A percentile compares a stretch with the other conserved stretches of the same genome.
These are phyloP conservation scores for Neurospora tetraspora DNA, from an alignment of 495 filamentous ascomycete genomes.

Conservation along the genomic window DNA sequence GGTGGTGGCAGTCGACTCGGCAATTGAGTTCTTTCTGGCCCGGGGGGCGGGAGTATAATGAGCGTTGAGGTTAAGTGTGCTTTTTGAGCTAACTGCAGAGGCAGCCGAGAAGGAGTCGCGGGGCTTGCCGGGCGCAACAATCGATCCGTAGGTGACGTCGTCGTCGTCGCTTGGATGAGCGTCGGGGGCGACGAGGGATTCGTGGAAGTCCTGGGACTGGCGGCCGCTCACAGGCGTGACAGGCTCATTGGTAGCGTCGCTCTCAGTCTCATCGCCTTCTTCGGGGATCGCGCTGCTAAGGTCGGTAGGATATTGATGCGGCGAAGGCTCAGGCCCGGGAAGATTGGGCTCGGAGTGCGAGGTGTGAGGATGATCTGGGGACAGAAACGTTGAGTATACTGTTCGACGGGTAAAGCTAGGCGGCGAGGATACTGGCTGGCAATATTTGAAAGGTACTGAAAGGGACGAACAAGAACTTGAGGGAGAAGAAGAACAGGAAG, in stretches of 20 bases:
- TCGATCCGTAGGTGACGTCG: background rate
- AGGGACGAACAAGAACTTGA: background rate
- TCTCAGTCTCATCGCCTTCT: conserved; percentile 39
- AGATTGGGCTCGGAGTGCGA: conserved; percentile 6
- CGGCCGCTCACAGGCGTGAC: conserved; percentile 40
- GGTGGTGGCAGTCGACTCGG: conserved; percentile 3
- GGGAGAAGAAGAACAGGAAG: conserved; percentile 3
- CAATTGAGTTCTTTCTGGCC: background rate
- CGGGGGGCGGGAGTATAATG: conserved; percentile 2
- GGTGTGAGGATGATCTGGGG: conserved; percentile 3
- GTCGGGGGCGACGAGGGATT: conserved; percentile 18
- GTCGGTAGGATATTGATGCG: conserved; percentile 34
- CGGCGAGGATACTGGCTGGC: background rate
- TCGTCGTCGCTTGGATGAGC: background rate
- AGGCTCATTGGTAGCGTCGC: conserved; percentile 37
- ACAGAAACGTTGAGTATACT: conserved; percentile 9
- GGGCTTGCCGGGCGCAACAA: background rate
- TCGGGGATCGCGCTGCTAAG: conserved; percentile 34
- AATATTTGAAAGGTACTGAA: background rate
- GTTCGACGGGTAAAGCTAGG: background rate
- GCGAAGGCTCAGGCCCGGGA: conserved; percentile 21
- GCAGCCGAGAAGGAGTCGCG: background rate
- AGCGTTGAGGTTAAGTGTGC: conserved; percentile 1
- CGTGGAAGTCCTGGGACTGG: conserved; percentile 39
- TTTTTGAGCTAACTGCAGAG: background rate